Evolutionary conservation across 1,139 yeast genomes (phyloP).

Genomic region (Kodamaea suecica): DNA sequence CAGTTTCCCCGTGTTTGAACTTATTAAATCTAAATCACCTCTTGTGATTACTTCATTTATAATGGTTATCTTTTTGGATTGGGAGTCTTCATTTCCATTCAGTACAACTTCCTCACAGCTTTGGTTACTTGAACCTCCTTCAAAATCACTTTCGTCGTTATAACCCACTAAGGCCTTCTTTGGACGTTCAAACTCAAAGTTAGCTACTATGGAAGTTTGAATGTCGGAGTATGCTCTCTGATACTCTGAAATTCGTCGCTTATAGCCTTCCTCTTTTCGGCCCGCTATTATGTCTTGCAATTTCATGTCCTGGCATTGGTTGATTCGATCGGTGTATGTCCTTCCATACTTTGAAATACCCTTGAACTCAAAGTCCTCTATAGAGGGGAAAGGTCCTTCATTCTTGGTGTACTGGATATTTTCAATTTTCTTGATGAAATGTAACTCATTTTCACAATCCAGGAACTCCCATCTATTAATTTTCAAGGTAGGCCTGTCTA

Average conservation of each 20-base stretch:
- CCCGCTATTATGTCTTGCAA: conserved; percentile 27
- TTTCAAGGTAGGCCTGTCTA: conserved; percentile 20
- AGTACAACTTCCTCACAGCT: background rate
- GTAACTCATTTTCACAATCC: conserved; percentile 30
- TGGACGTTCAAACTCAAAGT: background rate
- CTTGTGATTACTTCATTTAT: background rate
- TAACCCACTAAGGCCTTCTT: conserved; percentile 5
- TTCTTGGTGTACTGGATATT: conserved; percentile 1
- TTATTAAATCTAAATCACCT: too few relatives aligned
- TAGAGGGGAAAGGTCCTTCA: background rate
- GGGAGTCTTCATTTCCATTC: background rate
- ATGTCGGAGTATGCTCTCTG: conserved; percentile 15
- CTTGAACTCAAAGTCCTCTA: conserved; percentile 11
- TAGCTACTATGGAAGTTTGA: background rate
- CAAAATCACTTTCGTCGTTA: conserved; percentile 10
- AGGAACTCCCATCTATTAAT: conserved; percentile 36
- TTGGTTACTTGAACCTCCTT: conserved; percentile 4
- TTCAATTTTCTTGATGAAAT: conserved; percentile 14
- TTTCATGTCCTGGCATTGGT: conserved; percentile 18
- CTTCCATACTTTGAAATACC: conserved; percentile 12
- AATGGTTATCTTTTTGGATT: background rate
- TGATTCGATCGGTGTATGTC: conserved; percentile 7
- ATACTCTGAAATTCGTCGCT: conserved; percentile 20
- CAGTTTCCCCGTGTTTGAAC: too few relatives aligned
- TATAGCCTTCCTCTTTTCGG: conserved; percentile 22